Base-by-base conservation (phyloP, 75 land plant genomes). In the Cupressus sempervirens region DNA sequence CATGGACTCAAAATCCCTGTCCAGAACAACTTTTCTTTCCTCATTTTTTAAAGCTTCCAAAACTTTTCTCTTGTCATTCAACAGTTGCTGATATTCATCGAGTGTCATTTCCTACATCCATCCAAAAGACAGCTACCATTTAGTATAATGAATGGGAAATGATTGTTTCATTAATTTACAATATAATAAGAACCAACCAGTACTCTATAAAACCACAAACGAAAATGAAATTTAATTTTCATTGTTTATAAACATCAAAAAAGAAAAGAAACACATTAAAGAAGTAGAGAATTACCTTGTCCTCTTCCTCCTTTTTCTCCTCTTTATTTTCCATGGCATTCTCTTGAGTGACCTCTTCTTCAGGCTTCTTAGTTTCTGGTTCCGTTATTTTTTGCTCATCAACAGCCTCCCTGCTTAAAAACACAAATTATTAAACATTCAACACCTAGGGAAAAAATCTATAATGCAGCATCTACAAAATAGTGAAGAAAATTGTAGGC, bases 101-200 rank as follows among this genome's bases (percentile, higher is more conserved):
- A 96, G 88, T 46, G 98, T 96, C 98, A 96, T 96, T 85, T 94
- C 94, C 98, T 96, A 86, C 81, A 34, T 46, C 35, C 11, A 74
- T 65, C 30, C 45, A 80, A 36, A 80, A 76, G 80, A 6, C 67
- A 23, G 29, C n/a, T 36, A 48, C 12, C 14, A 79, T 50, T 35
- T 36, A 4, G 6, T 5, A 81, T 23, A 80, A 3, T 43, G 85
- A 3, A 84, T 13, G 6, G 81, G 58, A 40, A 7, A 36, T n/a
- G n/a, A 62, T 23, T 62, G 67, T 62, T 62, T n/a, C 67, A 62
- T 62, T 62, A 62, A 20, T 62, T 62, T 62, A 20, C 8, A 62
- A 62, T 62, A 26, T 23, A 20, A 58, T 23, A 62, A 62, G 29
- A 26, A 62, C n/a, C 1, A 62, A 62, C 67, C 26, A 62, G 62